Evolutionary conservation across 176 grass and related monocot species (phyloP).

Genomic region (Musa schizocarpa): DNA sequence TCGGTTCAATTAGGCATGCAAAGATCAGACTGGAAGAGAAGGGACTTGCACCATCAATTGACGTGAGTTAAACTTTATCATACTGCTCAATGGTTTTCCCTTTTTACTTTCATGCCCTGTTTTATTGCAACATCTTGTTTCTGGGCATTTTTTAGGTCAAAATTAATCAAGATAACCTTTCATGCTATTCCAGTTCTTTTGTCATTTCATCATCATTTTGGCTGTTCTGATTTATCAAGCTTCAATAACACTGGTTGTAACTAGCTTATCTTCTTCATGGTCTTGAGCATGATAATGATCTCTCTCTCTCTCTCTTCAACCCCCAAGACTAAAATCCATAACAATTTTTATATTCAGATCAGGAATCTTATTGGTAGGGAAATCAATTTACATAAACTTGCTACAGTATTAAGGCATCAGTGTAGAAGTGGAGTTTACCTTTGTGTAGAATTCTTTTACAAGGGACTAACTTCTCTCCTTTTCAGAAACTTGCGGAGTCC

Average conservation of each 20-base stretch:
- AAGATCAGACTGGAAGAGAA: conserved; percentile 68
- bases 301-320: neutral
- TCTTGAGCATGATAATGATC: neutral
- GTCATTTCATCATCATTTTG: no score
- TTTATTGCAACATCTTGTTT: conserved; percentile 1
- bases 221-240: no score
- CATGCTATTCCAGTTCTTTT: no score
- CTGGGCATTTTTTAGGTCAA: neutral
- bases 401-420: no score
- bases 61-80: conserved; percentile 34
- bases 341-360: no score
- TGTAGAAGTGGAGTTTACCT: neutral
- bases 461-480: conserved; percentile 1
- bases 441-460: no score
- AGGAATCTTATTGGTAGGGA: no score
- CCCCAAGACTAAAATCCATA: neutral
- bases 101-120: conserved; percentile 1
- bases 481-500: conserved; percentile 64
- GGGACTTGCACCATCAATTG: conserved; percentile 63
- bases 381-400: no score
- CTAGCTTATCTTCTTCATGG: neutral
- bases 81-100: neutral
- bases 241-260: no score
- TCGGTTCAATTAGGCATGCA: conserved; percentile 57
- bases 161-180: no score